These are phyloP conservation scores for Corymbia calophylla DNA, from an alignment of 441 rosid species.

Conservation along the genomic window DNA sequence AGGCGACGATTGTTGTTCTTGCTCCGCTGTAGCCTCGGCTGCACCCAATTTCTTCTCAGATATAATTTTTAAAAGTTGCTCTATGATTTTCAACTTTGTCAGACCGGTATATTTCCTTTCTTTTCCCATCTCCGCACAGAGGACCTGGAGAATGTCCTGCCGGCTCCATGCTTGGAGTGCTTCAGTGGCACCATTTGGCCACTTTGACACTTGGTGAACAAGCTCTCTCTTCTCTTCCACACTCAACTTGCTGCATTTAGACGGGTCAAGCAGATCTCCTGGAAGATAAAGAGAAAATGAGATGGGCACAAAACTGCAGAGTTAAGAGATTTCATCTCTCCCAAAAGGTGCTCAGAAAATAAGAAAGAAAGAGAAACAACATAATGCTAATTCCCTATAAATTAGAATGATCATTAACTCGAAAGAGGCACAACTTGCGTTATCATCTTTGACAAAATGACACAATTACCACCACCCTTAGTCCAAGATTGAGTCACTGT, in stretches of 20 bases:
- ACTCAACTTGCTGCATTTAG: slow-evolving; percentile 63
- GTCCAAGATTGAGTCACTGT: neutral
- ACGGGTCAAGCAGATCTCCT: slow-evolving; percentile 57
- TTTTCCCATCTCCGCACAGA: slow-evolving; percentile 95
- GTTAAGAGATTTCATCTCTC: neutral
- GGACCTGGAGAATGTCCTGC: slow-evolving; percentile 89
- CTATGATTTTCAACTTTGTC: slow-evolving; percentile 90
- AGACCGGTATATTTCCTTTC: slow-evolving; percentile 97
- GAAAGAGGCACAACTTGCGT: neutral
- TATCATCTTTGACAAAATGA: neutral
- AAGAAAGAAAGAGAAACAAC: neutral
- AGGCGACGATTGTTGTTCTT: slow-evolving; percentile 31
- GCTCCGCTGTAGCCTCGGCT: slow-evolving; percentile 28
- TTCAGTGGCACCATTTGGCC: slow-evolving; percentile 55
- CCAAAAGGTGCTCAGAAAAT: neutral
- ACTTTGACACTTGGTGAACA: slow-evolving; percentile 67
- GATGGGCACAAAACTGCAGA: neutral
- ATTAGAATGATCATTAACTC: neutral
- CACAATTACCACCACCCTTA: neutral
- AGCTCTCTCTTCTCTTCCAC: slow-evolving; percentile 86
- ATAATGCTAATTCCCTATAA: neutral
- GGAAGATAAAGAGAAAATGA: neutral
- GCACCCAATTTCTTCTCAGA: slow-evolving; percentile 65
- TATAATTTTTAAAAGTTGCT: slow-evolving; percentile 74
- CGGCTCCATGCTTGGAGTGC: slow-evolving; percentile 90